These are phyloP conservation scores for Aspergillus ruber DNA, from an alignment of 2,329 filamentous ascomycete genomes.

Conservation along the genomic window DNA sequence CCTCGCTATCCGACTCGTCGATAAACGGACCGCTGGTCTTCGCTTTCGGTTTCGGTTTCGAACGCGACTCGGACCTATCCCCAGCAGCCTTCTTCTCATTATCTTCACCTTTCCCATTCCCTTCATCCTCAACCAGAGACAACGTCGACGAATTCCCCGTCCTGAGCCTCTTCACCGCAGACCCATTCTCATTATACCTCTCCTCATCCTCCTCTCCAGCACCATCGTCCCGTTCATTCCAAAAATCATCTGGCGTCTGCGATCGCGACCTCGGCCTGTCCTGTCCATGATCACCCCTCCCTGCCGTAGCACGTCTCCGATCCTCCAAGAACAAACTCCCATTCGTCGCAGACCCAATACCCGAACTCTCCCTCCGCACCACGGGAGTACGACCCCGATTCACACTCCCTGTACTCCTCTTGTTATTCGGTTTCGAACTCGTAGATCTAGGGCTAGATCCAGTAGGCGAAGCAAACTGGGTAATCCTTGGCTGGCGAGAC, in stretches of 20 bases:
- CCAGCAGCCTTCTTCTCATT: conserved; percentile 17
- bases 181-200: conserved; percentile 27
- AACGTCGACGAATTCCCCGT: conserved; percentile 5
- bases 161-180: conserved; percentile 29
- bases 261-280: conserved; percentile 20
- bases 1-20: conserved; percentile 50
- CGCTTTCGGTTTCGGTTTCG: conserved; percentile 1
- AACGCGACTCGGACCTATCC: conserved; percentile 1
- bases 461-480: conserved; percentile 29
- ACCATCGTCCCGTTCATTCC: conserved; percentile 20
- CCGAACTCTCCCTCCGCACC: conserved; percentile 6
- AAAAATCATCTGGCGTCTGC: conserved; percentile 29
- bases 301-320: conserved; percentile 13
- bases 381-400: conserved; percentile 6
- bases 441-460: conserved; percentile 15
- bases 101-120: neutral
- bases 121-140: neutral
- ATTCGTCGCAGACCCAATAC: conserved; percentile 2
- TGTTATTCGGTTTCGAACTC: neutral
- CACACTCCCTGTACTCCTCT: neutral
- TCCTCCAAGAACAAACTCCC: conserved; percentile 33
- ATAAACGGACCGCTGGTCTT: conserved; percentile 33
- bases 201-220: conserved; percentile 14
- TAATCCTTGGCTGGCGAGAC: conserved; percentile 49
- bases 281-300: conserved; percentile 1